These are phyloP conservation scores for Vicia faba DNA, from an alignment of 306 rosid genomes.

Conservation along the genomic window DNA sequence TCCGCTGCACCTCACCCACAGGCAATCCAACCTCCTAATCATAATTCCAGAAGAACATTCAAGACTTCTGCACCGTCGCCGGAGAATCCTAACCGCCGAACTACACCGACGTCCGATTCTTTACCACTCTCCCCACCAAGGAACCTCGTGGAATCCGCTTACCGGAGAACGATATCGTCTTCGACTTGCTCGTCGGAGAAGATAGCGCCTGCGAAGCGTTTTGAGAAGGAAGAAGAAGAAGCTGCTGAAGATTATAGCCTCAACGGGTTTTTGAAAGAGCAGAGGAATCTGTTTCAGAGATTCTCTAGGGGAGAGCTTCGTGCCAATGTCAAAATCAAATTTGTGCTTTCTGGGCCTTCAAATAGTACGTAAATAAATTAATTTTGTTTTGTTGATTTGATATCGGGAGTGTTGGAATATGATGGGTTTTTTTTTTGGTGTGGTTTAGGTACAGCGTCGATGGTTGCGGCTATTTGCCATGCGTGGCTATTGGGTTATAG, in stretches of 20 bases:
- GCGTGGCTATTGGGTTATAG: slow-evolving; percentile 72
- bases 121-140: slow-evolving; percentile 72
- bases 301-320: slow-evolving; percentile 40
- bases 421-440: slow-evolving; percentile 10
- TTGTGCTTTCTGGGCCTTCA: slow-evolving; percentile 66
- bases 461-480: slow-evolving; percentile 83
- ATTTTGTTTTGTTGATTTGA: neutral
- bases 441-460: slow-evolving; percentile 77
- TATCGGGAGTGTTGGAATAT: slow-evolving; percentile 1
- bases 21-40: slow-evolving; percentile 44
- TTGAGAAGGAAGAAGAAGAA: slow-evolving; percentile 34
- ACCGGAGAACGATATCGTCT: slow-evolving; percentile 58
- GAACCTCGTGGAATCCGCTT: slow-evolving; percentile 58
- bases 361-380: slow-evolving; percentile 57
- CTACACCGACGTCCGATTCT: slow-evolving; percentile 3
- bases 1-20: slow-evolving; percentile 52
- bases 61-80: slow-evolving; percentile 30
- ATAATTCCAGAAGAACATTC: slow-evolving; percentile 43
- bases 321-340: slow-evolving; percentile 43
- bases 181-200: slow-evolving; percentile 65
- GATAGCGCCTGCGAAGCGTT: slow-evolving; percentile 31
- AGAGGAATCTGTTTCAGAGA: slow-evolving; percentile 47
- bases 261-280: slow-evolving; percentile 65
- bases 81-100: slow-evolving; percentile 38
- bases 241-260: slow-evolving; percentile 28